These are phyloP conservation scores for Petunia axillaris DNA, from an alignment of 257 asterid genomes.

Conservation along the genomic window DNA sequence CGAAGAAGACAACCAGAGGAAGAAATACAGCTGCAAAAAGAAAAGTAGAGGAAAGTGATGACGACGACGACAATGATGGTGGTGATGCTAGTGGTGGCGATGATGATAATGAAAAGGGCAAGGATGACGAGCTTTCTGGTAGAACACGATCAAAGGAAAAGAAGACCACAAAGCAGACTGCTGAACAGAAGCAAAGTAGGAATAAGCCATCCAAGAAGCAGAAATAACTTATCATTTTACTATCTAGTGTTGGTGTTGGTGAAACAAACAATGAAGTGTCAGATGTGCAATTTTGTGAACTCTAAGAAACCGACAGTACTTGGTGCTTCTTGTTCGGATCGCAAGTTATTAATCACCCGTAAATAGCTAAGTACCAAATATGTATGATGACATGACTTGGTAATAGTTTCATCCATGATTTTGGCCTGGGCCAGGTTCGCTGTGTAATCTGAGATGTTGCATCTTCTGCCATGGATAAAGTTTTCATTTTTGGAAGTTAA, in stretches of 20 bases:
- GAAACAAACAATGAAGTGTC: background rate
- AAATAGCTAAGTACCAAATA: background rate
- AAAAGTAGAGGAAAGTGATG: slow-evolving; percentile 52
- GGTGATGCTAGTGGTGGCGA: slow-evolving; percentile 31
- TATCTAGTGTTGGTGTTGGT: background rate
- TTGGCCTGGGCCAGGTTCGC: background rate
- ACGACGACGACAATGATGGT: slow-evolving; percentile 37
- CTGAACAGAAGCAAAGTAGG: slow-evolving; percentile 39
- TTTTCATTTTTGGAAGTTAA: no score
- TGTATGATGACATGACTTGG: background rate
- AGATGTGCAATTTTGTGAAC: slow-evolving; percentile 1
- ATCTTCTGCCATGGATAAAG: background rate
- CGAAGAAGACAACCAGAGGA: slow-evolving; percentile 46
- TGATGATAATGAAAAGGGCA: slow-evolving; percentile 41
- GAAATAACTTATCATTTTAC: slow-evolving; percentile 32
- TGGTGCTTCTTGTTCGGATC: background rate
- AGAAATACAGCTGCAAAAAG: slow-evolving; percentile 50
- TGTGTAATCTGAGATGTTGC: slow-evolving; percentile 8
- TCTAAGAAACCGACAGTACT: background rate
- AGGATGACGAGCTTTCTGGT: slow-evolving; percentile 31
- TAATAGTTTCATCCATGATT: background rate
- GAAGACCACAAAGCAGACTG: slow-evolving; percentile 44
- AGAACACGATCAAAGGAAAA: slow-evolving; percentile 36
- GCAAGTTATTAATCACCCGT: background rate
- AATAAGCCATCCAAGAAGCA: slow-evolving; percentile 51